Percentiles rank a stretch among this genome's conserved stretches.
phyloP scores from a whole-genome alignment of 768 basidiomycete genomes.

The Psilocybe cyanescens region DNA sequence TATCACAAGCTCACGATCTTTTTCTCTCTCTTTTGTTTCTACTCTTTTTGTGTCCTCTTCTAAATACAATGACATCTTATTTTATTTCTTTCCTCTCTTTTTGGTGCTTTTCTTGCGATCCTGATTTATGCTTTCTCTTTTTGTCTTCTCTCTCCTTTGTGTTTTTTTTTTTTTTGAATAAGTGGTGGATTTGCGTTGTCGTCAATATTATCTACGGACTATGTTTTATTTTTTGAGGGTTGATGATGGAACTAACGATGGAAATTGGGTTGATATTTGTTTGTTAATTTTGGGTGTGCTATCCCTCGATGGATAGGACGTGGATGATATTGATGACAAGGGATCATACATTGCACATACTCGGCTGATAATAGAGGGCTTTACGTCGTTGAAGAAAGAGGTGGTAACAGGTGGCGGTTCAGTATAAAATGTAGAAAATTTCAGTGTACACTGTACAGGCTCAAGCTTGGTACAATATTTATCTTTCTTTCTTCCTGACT shows the following conservation, averaged over 20 bases:
- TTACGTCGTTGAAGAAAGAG: neutral
- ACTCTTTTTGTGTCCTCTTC: neutral
- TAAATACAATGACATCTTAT: neutral
- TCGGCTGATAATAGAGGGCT: neutral
- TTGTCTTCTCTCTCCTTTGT: neutral
- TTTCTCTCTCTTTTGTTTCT: neutral
- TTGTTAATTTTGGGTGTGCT: neutral
- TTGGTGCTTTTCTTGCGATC: neutral
- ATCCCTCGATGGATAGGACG: neutral
- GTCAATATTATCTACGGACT: neutral
- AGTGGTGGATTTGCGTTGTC: neutral
- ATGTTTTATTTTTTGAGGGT: neutral
- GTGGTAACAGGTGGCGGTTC: neutral
- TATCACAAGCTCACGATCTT: neutral
- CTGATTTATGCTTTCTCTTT: neutral
- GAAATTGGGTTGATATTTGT: neutral
- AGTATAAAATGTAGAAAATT: neutral
- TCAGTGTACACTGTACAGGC: neutral
- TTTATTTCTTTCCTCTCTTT: slow-evolving; percentile 2
- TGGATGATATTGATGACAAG: neutral
- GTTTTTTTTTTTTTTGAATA: neutral
- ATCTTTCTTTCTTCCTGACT: neutral
- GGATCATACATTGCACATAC: neutral
- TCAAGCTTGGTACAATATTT: neutral
- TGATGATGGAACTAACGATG: neutral